These are phyloP conservation scores for Evansstolkia leycettana DNA, from an alignment of 495 filamentous ascomycete genomes.

Conservation along the genomic window DNA sequence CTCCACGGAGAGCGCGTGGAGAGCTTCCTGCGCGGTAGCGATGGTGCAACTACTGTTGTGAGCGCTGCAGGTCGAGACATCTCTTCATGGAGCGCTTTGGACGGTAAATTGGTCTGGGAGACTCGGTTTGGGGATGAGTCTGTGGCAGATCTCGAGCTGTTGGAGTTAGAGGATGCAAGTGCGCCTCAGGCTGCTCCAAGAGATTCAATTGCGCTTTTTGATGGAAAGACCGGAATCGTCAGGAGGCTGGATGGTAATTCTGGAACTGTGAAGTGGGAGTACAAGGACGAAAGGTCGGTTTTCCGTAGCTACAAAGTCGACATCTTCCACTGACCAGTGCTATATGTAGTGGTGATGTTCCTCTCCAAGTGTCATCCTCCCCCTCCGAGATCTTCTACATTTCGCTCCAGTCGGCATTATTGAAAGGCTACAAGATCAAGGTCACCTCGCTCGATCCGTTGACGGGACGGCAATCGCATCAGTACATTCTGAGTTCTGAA, in stretches of 20 bases:
- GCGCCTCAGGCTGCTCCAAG: constrained; percentile 29
- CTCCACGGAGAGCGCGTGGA: constrained; percentile 16
- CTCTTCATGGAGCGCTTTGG: constrained; percentile 72
- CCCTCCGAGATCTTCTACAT: constrained; percentile 64
- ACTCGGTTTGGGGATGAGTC: constrained; percentile 38
- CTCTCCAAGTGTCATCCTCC: constrained; percentile 70
- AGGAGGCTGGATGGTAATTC: constrained; percentile 58
- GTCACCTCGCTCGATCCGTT: constrained; percentile 58
- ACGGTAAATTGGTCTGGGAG: constrained; percentile 68
- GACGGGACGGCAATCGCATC: constrained; percentile 53
- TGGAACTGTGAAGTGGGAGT: constrained; percentile 72
- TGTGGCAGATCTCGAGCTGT: constrained; percentile 70
- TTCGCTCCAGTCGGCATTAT: constrained; percentile 53
- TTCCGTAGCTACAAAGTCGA: not conserved
- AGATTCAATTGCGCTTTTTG: constrained; percentile 60
- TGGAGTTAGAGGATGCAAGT: constrained; percentile 52
- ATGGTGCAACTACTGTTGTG: constrained; percentile 61
- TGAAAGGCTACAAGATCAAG: constrained; percentile 59
- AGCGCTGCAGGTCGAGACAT: constrained; percentile 56
- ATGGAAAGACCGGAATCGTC: constrained; percentile 43
- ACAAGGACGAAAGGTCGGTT: constrained; percentile 45
- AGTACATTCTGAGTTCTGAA: constrained; percentile 58
- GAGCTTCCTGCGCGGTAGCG: constrained; percentile 55
- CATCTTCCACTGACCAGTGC: too few species aligned
- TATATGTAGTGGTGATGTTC: constrained; percentile 44